Evolutionary conservation across 257 asterid genomes (phyloP), one percentile per base, ranked within the genome.

Genomic region (Scutellaria galericulata): DNA sequence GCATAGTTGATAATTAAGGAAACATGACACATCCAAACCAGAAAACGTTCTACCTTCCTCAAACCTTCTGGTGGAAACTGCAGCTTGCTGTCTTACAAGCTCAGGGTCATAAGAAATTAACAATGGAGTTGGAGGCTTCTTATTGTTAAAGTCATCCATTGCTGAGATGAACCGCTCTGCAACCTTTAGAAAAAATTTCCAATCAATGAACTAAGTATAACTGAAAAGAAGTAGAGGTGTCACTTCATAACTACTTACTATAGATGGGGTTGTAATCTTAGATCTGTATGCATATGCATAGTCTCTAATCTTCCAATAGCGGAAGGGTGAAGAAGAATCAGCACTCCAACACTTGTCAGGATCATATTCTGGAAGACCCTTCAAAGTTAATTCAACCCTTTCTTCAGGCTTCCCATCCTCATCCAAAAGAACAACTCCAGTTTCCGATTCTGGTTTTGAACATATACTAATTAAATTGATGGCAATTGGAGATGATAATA

Each of bases 291-390:
- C 99, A 76, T 85, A 82, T 76, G 98, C 98, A 87, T 90, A 92
- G 81, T 92, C 99, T 73, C 98, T 89, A 86, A 95, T 95, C 79
- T 86, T 95, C 99, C 99, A 95, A 81, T 95, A 95, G 76, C 81
- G 87, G 81, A 95, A 95, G 77, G 83, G 75, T 68, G 87, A 80
- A 69, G 79, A 73, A 68, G 84, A 61, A 82, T 86, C 91, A 61
- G 83, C 75, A 66, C 65, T 87, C 92, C 89, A 92, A 70, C 80
- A 72, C 77, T 79, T 82, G 77, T 83, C 74, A 15, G 96, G 92
- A 70, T 92, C 92, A 82, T 92, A 90, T 63, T 78, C 83, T 45
- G 96, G 97, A 81, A 95, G 98, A 78, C 76, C 71, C 75, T 87
- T 84, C 69, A 92, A 69, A 78, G 98, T 96, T 72, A 93, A 31